Base-by-base conservation (phyloP, 108 stramenopile genomes). In the Skeletonema menzelii region DNA sequence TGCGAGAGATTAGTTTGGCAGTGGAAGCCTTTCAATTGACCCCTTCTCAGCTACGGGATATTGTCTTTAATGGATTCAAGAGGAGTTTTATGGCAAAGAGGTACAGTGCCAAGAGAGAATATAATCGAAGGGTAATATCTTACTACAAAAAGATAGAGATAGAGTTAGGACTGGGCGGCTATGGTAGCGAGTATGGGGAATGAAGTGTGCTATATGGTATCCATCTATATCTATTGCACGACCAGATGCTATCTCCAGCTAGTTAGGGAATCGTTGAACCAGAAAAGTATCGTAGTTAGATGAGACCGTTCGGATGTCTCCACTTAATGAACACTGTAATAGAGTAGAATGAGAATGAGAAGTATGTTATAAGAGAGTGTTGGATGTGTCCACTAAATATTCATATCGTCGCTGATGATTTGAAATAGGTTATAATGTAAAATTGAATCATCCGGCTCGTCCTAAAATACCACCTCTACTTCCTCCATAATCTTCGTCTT, bases 401-500 rank as follows among this genome's bases (percentile, higher is more conserved):
- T 37, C 35, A 37, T n/a, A 37, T 37, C 7, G 8, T 8, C 38
- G 15, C 38, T 40, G 38, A 13, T 37, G 6, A 37, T 10, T 37
- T 37, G 35, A 4, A 10, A 8, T 1, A 7, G 1, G 10, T 3
- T 8, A 37, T n/a, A n/a, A n/a, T 8, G 11, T 37, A 7, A 37
- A 37, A 37, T 37, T 6, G 13, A 15, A 42, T 42, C 40, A 42
- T 42, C 14, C 63, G 66, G 66, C 49, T 19, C 80, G 73, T 10
- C 85, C 87, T 30, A 88, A 59, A 67, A 88, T 86, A 15, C 87
- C 87, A 27, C 61, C 67, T 22, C 79, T 76, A 40, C 80, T 70
- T 17, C 84, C 71, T 27, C 75, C 78, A 73, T 77, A 85, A 59
- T 80, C 73, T 12, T 88, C 85, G n/a, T 91, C 90, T 24, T 88